These are phyloP conservation scores for Phaeolepiota aurea DNA, from an alignment of 768 basidiomycete genomes.

Conservation along the genomic window DNA sequence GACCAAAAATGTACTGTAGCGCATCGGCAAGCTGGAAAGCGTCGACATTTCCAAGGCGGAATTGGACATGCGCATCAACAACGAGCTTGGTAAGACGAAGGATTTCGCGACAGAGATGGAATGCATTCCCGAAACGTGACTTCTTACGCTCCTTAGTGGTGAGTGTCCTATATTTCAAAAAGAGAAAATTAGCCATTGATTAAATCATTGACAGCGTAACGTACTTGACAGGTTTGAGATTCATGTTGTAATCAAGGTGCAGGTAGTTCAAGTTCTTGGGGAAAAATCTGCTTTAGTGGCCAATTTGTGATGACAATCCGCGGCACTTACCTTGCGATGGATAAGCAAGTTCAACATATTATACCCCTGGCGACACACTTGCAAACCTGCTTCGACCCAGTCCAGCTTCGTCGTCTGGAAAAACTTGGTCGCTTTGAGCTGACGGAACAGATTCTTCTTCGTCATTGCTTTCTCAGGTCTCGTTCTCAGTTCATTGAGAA, in stretches of 20 bases:
- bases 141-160: conserved; percentile 99
- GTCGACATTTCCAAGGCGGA: conserved; percentile 95
- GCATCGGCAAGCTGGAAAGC: conserved; percentile 99
- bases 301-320: neutral
- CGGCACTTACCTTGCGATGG: conserved; percentile 75
- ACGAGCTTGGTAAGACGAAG: conserved; percentile 96
- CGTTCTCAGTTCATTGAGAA: conserved; percentile 88
- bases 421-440: conserved; percentile 97
- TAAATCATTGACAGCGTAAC: conserved; percentile 9
- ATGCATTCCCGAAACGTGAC: conserved; percentile 99
- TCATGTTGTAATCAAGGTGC: conserved; percentile 97
- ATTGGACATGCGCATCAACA: conserved; percentile 98
- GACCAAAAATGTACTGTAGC: conserved; percentile 94
- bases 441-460: conserved; percentile 94
- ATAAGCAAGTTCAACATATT: conserved; percentile 99
- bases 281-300: conserved; percentile 3
- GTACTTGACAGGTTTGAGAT: conserved; percentile 90
- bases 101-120: conserved; percentile 97
- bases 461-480: conserved; percentile 93
- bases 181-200: conserved; percentile 8
- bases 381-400: conserved; percentile 98
- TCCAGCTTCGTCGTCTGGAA: conserved; percentile 98
- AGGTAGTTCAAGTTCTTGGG: conserved; percentile 82
- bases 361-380: conserved; percentile 98
- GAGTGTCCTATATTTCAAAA: conserved; percentile 70